Evolutionary conservation across 1,284 basidiomycete genomes (phyloP).

Genomic region (Wallemia mellicola): DNA sequence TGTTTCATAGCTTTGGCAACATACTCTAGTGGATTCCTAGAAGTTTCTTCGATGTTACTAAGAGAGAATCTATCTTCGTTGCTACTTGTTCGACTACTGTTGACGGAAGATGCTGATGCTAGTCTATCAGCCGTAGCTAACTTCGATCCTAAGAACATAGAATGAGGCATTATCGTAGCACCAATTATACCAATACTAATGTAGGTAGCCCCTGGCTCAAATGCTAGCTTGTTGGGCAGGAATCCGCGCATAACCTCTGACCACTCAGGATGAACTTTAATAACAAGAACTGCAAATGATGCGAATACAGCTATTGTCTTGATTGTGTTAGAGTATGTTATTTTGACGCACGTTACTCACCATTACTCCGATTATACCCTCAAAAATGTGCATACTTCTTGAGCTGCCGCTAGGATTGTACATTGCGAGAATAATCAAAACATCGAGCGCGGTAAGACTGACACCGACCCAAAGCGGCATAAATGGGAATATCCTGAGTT

Average conservation of each 20-base stretch:
- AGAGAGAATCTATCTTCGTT: slow-evolving; percentile 17
- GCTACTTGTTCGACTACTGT: background rate
- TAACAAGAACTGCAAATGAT: slow-evolving; percentile 52
- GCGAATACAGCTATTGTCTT: slow-evolving; percentile 46
- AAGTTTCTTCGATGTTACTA: slow-evolving; percentile 52
- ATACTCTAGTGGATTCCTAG: slow-evolving; percentile 31
- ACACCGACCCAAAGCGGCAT: slow-evolving; percentile 54
- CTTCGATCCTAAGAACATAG: slow-evolving; percentile 28
- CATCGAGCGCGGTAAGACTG: slow-evolving; percentile 52
- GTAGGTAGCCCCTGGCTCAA: slow-evolving; percentile 37
- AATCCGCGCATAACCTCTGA: slow-evolving; percentile 51
- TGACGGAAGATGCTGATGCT: background rate
- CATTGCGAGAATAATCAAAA: slow-evolving; percentile 30
- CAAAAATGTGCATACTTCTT: slow-evolving; percentile 21
- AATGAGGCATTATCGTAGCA: slow-evolving; percentile 34
- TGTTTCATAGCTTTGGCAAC: background rate
- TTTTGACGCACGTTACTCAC: too few relatives aligned
- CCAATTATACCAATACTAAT: slow-evolving; percentile 42
- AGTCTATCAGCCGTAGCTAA: slow-evolving; percentile 48
- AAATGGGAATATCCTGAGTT: slow-evolving; percentile 34
- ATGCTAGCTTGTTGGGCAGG: slow-evolving; percentile 34
- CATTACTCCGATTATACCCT: slow-evolving; percentile 37
- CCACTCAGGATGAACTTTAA: slow-evolving; percentile 46
- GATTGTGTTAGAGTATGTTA: too few relatives aligned
- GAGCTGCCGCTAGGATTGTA: slow-evolving; percentile 10